Conservation (phyloP, 495 filamentous ascomycete genomes). For the Tuber umbilicatum region DNA sequence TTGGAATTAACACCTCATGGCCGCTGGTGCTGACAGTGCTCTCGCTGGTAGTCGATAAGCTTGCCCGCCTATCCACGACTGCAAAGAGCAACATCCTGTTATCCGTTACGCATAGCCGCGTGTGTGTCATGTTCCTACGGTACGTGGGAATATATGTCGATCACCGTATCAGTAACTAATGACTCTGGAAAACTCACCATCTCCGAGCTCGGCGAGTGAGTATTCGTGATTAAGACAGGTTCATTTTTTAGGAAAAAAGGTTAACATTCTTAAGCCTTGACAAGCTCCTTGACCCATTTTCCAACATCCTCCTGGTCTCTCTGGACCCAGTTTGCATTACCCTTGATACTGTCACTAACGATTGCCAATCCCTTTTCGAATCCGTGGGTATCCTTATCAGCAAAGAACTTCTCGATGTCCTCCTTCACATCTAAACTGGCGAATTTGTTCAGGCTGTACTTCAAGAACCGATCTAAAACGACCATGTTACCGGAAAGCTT, state of each 20-base stretch:
- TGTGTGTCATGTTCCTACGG: background rate
- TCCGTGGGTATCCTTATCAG: slow-evolving; percentile 67
- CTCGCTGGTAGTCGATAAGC: background rate
- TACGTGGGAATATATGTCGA: background rate
- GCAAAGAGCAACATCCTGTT: background rate
- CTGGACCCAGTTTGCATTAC: slow-evolving; percentile 68
- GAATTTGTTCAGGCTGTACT: slow-evolving; percentile 69
- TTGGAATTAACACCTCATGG: background rate
- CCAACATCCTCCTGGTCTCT: slow-evolving; percentile 61
- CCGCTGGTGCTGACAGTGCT: background rate
- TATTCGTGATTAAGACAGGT: background rate
- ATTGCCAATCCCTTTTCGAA: slow-evolving; percentile 74
- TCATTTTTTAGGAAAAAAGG: background rate
- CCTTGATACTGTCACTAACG: slow-evolving; percentile 70
- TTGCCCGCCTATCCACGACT: background rate
- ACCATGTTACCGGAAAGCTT: slow-evolving; percentile 74
- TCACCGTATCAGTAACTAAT: background rate
- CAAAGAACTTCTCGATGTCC: slow-evolving; percentile 80
- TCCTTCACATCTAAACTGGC: slow-evolving; percentile 58
- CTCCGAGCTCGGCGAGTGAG: background rate
- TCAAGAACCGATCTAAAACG: slow-evolving; percentile 79
- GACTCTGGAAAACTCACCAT: background rate
- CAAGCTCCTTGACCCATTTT: slow-evolving; percentile 64
- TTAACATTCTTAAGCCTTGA: background rate
- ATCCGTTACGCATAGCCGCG: background rate